Base-by-base conservation (phyloP, 78 protist genomes). In the Dictyostelium intermedium region DNA sequence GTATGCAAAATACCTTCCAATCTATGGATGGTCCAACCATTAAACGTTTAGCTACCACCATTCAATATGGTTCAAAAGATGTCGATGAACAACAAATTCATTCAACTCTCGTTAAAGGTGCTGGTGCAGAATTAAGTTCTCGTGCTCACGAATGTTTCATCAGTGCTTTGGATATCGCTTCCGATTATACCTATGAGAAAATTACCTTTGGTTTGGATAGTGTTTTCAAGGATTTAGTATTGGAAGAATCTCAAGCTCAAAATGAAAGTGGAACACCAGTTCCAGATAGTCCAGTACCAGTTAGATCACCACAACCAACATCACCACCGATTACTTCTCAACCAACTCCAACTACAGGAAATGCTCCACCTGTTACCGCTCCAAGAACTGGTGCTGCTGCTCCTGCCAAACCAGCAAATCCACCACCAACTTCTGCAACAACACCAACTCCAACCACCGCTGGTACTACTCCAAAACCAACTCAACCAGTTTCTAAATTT, bases 21-120 rank as follows among this genome's bases (percentile, higher is more conserved):
- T 70, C 85, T 2, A 60, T 93, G 82, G 92, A 93, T 30, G 91
- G 32, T 32, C 66, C 79, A 39, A 30, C 96, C 14, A 47, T 63
- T 66, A 85, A 87, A 27, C 82, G 89, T 93, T 61, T 93, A 43
- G 92, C 91, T 2, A 85, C 96, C 7, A 91, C 84, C 56, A 93
- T 93, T 76, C 91, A 93, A 70, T 93, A 69, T 47, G 96, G 96
- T 27, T 47, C 96, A n/a, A 93, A 93, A 83, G 91, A 83, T 73
- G 82, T 93, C n/a, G 96, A 93, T 34, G 91, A 93, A 39, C 35
- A 63, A 10, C 82, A 78, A 37, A 82, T 87, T 56, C 87, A 93
- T 5, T 41, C 60, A 10, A 93, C 92, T 14, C 39, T 85, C 2
- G 76, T 83, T 16, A 84, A 93, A 73, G 96, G 93, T 47, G 96